Evolutionary conservation across 352 stramenopile genomes (phyloP).

Genomic region (Globisporangium rhizosaccharum): DNA sequence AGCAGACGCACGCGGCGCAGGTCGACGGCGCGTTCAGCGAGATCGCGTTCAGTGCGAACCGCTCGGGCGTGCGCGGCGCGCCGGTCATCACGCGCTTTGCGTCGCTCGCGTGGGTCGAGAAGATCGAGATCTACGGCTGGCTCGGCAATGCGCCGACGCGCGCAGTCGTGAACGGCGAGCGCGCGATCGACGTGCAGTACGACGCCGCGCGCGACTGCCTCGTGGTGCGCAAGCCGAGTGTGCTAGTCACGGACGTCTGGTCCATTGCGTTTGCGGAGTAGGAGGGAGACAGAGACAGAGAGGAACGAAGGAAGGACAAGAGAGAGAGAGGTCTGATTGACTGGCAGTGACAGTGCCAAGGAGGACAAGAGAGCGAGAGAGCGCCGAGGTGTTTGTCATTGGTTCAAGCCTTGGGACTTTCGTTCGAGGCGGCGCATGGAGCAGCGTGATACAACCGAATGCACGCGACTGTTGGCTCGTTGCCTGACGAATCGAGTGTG

Average conservation of each 20-base stretch:
- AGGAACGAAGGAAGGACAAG: not conserved
- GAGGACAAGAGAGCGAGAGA: too few relatives aligned
- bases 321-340: not conserved
- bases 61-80: slow-evolving; percentile 29
- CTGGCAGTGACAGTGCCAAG: too few relatives aligned
- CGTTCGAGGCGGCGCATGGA: too few relatives aligned
- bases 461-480: too few relatives aligned
- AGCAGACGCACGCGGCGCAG: slow-evolving; percentile 79
- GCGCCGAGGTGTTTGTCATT: too few relatives aligned
- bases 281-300: not conserved
- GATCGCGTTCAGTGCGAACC: slow-evolving; percentile 37
- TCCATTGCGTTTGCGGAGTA: slow-evolving; percentile 49
- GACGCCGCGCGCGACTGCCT: slow-evolving; percentile 53
- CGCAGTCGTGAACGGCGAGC: slow-evolving; percentile 35
- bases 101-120: slow-evolving; percentile 68
- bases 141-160: slow-evolving; percentile 38
- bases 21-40: slow-evolving; percentile 39
- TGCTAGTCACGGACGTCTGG: slow-evolving; percentile 69
- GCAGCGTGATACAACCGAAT: too few relatives aligned
- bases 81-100: slow-evolving; percentile 34
- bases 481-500: too few relatives aligned
- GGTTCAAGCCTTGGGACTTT: too few relatives aligned
- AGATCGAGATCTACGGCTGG: slow-evolving; percentile 78
- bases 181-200: slow-evolving; percentile 56
- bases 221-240: slow-evolving; percentile 81